Evolutionary conservation across 192 early-diverging fungal genomes (phyloP), one percentile per base, ranked within the genome.

Genomic region (Radiomyces spectabilis): DNA sequence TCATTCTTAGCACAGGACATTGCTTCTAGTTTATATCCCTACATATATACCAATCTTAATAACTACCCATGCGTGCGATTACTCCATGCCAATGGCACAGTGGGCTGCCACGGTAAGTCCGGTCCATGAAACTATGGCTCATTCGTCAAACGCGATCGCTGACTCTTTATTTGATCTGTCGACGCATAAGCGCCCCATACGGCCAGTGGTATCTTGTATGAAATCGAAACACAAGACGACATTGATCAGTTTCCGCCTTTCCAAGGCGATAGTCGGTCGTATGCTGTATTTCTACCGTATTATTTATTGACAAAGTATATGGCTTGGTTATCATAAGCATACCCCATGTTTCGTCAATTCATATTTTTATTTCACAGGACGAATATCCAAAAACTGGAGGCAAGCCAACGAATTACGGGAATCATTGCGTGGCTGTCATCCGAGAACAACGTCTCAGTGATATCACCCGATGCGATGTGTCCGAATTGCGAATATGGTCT

Each of bases 401-500:
- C 59, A 1, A 74, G 80, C 9, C 55, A 69, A 5, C 80, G 76
- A 31, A 13, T 86, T 12, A 63, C 75, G 2, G 85, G 81, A 4
- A 57, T 89, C 13, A 73, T 91, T 13, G 75, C 66, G 5, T 47
- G n/a, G n/a, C n/a, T n/a, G n/a, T n/a, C n/a, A n/a, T n/a, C n/a
- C n/a, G n/a, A n/a, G n/a, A n/a, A n/a, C n/a, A n/a, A n/a, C n/a
- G n/a, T n/a, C n/a, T n/a, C n/a, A n/a, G n/a, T n/a, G n/a, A 61
- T 55, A 24, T 90, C 87, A 5, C 75, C 80, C 0, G 86, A 87
- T 51, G 45, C 65, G 3, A 65, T 65, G 6, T 86, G 81, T 55
- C 86, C 88, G 7, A 86, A 85, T 51, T 86, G 77, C 43, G 68
- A 81, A 41, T 87, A 73, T 67, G 84, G 82, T 12, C 74, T 86